A percentile compares a stretch with the other conserved stretches of the same genome.
phyloP scores from a whole-genome alignment of 495 filamentous ascomycete species.

The Pyrenula aspistea region DNA sequence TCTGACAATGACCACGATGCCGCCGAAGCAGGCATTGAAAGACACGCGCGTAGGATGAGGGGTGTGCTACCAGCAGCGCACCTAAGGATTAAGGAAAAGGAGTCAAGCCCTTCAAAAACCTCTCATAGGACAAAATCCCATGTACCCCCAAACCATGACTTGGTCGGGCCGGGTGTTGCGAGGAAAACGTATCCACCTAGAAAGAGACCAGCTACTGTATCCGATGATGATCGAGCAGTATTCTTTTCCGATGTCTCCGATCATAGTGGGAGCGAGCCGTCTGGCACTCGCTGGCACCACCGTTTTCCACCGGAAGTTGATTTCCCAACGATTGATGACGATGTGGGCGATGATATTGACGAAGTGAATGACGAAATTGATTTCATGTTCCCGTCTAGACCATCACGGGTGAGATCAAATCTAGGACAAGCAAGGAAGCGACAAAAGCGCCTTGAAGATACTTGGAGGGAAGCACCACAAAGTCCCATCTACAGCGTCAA shows the following conservation, averaged over 20 bases:
- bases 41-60: constrained; percentile 46
- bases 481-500: constrained; percentile 7
- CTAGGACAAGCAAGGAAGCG: constrained; percentile 14
- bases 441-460: constrained; percentile 17
- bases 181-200: constrained; percentile 31
- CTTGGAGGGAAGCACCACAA: constrained; percentile 34
- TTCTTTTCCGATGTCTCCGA: constrained; percentile 15
- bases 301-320: background rate
- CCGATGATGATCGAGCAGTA: constrained; percentile 4
- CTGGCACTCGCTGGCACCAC: background rate
- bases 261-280: constrained; percentile 7
- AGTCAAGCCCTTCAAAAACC: constrained; percentile 21
- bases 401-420: constrained; percentile 9
- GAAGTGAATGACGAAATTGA: constrained; percentile 14
- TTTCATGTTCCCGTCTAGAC: constrained; percentile 32
- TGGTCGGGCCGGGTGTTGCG: constrained; percentile 14
- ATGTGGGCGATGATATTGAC: background rate
- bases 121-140: constrained; percentile 7
- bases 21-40: constrained; percentile 18
- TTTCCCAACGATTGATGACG: background rate
- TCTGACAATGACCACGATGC: constrained; percentile 11
- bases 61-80: constrained; percentile 89
- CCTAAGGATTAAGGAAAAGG: constrained; percentile 56
- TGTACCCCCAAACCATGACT: constrained; percentile 12
- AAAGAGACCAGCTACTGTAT: constrained; percentile 10